Evolutionary conservation across 2,329 filamentous ascomycete genomes (phyloP).

Genomic region (Calonectria ilicicola): DNA sequence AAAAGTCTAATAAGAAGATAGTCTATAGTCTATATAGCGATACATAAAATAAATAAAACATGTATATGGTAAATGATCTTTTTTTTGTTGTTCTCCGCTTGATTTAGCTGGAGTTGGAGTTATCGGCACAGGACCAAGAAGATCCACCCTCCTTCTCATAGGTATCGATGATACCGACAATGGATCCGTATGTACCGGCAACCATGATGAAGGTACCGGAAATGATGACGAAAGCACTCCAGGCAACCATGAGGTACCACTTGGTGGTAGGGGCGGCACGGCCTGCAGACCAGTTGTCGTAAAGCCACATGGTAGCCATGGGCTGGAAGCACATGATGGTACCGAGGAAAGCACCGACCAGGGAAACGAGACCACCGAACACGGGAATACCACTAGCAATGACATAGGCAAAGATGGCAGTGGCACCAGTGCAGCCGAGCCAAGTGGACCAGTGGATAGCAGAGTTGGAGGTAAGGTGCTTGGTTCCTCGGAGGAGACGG

Average conservation of each 20-base stretch:
- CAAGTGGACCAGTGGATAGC: slow-evolving; percentile 1
- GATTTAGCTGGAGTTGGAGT: slow-evolving; percentile 7
- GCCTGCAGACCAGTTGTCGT: neutral
- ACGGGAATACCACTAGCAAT: slow-evolving; percentile 2
- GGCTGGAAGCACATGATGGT: neutral
- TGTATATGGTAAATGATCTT: neutral
- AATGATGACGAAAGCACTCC: neutral
- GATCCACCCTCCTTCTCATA: slow-evolving; percentile 1
- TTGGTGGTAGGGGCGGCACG: neutral
- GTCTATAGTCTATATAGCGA: slow-evolving; percentile 9
- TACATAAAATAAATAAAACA: neutral
- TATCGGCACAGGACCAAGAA: neutral
- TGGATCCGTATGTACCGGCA: slow-evolving; percentile 2
- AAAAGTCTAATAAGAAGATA: slow-evolving; percentile 1
- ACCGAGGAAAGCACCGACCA: neutral
- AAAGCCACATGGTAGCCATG: neutral
- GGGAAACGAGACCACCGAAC: neutral
- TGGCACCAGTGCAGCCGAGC: neutral
- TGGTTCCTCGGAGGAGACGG: slow-evolving; percentile 1
- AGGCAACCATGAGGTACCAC: neutral
- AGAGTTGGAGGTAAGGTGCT: slow-evolving; percentile 7
- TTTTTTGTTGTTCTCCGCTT: neutral
- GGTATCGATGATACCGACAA: neutral
- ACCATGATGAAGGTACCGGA: neutral
- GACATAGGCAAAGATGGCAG: neutral